Evolutionary conservation across 140 eudicot genomes (phyloP).

Genomic region (Erigeron philadelphicus): DNA sequence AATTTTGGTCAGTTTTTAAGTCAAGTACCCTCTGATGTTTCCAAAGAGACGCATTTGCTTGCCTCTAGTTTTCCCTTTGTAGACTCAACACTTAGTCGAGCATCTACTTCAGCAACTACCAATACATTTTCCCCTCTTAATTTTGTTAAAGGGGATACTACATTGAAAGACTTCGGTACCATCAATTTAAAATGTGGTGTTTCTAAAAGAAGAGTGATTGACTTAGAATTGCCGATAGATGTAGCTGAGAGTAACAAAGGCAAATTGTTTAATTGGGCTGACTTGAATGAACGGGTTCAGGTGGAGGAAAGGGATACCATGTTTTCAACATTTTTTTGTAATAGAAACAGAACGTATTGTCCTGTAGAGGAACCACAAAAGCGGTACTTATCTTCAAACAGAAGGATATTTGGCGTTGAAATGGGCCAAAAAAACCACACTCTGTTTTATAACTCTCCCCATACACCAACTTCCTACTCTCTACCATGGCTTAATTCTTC

Average conservation of each 20-base stretch:
- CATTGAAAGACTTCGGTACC: slow-evolving; percentile 11
- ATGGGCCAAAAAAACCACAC: slow-evolving; percentile 36
- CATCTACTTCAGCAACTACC: slow-evolving; percentile 20
- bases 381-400: slow-evolving; percentile 33
- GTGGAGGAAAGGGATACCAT: slow-evolving; percentile 27
- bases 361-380: slow-evolving; percentile 24
- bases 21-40: slow-evolving; percentile 28
- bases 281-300: slow-evolving; percentile 45
- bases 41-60: slow-evolving; percentile 20
- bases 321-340: slow-evolving; percentile 24
- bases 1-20: slow-evolving; percentile 25
- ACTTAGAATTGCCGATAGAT: slow-evolving; percentile 34
- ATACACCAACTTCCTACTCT: slow-evolving; percentile 23
- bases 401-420: slow-evolving; percentile 66
- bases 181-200: slow-evolving; percentile 11
- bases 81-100: slow-evolving; percentile 30
- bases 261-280: slow-evolving; percentile 32
- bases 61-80: slow-evolving; percentile 28
- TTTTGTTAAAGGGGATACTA: slow-evolving; percentile 28
- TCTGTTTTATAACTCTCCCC: slow-evolving; percentile 20
- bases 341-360: neutral
- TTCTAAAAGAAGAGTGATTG: slow-evolving; percentile 33
- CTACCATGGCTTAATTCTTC: slow-evolving; percentile 26
- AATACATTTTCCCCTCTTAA: slow-evolving; percentile 16
- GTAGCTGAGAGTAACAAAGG: slow-evolving; percentile 23